Evolutionary conservation across 1,284 basidiomycete species (phyloP), one percentile per base, ranked within the genome.

Genomic region (Cryptococcus maquisensis): DNA sequence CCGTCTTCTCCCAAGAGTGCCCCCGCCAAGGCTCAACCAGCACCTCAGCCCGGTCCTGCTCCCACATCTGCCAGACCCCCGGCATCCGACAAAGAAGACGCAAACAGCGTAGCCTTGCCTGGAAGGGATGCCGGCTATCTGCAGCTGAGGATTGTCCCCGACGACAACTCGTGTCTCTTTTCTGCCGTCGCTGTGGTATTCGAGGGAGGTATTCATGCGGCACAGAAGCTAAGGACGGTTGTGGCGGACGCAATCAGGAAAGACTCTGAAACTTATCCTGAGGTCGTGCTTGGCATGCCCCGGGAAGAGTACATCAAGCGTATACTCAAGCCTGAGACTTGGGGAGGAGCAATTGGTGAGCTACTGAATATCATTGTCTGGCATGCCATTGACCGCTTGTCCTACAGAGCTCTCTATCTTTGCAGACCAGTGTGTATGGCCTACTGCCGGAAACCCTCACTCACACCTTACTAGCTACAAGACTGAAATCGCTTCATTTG

Each of bases 141-240:
- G 18, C 57, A 63, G 43, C 61, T 73, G n/a, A 59, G 90, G 83
- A 80, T 91, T 52, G 89, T 94, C 9, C 91, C 90, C 13, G 91
- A 95, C 67, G 90, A 94, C 75, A 96, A 95, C 64, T 89, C 90
- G 3, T 97, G 93, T 73, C 78, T 97, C 37, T 97, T 96, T 77
- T 87, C 86, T 4, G 85, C 90, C 2, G 79, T 91, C 36, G 88
- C 87, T 4, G 79, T 95, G 41, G 79, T 94, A 4, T 90, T 96
- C 64, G 85, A 87, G 69, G 90, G 92, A 63, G 83, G 84, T 49
- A 86, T 87, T 15, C 71, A 79, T 20, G 85, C 86, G 51, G 66
- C 64, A 0, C 51, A 68, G 4, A 55, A 54, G n/a, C 48, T 79
- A 38, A 55, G 75, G 21, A 63, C n/a, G 90, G 89, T 91, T 61